phyloP scores from a whole-genome alignment of 2,329 filamentous ascomycete genomes.

The Chaetomium globosum region DNA sequence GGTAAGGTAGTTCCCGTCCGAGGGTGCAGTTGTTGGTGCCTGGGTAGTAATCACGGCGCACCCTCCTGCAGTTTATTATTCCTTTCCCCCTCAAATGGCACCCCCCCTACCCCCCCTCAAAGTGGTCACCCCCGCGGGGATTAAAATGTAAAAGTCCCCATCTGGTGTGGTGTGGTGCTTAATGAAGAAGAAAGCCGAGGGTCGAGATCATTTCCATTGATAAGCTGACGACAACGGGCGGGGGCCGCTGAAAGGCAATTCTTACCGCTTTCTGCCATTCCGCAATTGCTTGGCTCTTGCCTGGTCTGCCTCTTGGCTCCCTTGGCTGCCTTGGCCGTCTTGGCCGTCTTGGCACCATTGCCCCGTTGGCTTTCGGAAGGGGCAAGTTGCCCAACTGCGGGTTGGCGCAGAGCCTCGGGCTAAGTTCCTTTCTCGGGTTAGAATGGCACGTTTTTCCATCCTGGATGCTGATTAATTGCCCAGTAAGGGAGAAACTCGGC shows the following conservation, averaged over 20 bases:
- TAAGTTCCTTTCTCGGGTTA: slow-evolving; percentile 12
- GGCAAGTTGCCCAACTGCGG: not conserved
- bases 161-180: slow-evolving; percentile 6
- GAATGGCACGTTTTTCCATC: slow-evolving; percentile 11
- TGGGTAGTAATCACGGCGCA: not conserved
- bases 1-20: not conserved
- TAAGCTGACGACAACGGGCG: slow-evolving; percentile 31
- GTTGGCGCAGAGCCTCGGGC: slow-evolving; percentile 21
- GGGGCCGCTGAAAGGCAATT: slow-evolving; percentile 15
- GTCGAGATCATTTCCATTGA: slow-evolving; percentile 17
- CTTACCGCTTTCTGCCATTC: slow-evolving; percentile 23
- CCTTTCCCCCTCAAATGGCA: no score
- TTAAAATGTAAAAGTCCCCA: not conserved
- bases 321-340: slow-evolving; percentile 18
- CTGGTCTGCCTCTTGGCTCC: slow-evolving; percentile 14
- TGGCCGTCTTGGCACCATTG: slow-evolving; percentile 9
- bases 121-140: not conserved
- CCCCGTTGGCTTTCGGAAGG: slow-evolving; percentile 7
- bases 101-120: not conserved
- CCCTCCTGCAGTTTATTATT: no score
- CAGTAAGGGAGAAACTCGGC: slow-evolving; percentile 6
- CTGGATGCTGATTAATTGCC: slow-evolving; percentile 19
- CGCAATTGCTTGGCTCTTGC: slow-evolving; percentile 28
- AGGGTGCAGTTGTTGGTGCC: not conserved
- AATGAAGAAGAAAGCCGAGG: not conserved